phyloP scores from a whole-genome alignment of 164 flowering plant genomes.

The Nymphaea colorata region DNA sequence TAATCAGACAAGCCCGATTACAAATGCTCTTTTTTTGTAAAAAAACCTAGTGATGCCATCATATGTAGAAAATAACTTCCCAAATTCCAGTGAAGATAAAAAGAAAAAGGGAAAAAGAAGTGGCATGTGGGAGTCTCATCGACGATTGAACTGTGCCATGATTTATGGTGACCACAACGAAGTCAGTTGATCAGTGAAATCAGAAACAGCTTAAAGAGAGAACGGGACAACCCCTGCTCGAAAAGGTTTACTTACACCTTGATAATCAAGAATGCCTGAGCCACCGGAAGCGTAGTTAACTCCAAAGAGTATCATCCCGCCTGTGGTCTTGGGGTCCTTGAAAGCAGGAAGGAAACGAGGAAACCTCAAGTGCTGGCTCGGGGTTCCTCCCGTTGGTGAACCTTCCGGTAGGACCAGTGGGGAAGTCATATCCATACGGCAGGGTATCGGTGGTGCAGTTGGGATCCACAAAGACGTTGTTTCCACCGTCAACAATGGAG shows the following conservation, averaged over 20 bases:
- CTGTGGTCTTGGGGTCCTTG: background rate
- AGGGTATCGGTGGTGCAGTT: slow-evolving; percentile 24
- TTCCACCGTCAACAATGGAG: slow-evolving; percentile 3
- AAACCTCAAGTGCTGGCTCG: slow-evolving; percentile 16
- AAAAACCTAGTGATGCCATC: no score
- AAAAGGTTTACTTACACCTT: background rate
- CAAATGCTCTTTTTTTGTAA: no score
- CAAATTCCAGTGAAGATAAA: no score
- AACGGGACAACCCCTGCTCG: no score
- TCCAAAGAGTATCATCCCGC: background rate
- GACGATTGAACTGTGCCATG: no score
- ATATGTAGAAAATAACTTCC: no score
- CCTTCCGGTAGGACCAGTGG: slow-evolving; percentile 34
- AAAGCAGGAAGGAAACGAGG: slow-evolving; percentile 1
- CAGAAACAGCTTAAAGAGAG: no score
- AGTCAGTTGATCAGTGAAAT: no score
- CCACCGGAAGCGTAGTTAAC: slow-evolving; percentile 10
- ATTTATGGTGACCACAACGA: no score
- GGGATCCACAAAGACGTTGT: slow-evolving; percentile 16
- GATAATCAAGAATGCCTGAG: slow-evolving; percentile 4
- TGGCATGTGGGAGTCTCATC: no score
- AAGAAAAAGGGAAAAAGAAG: no score
- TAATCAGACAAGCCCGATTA: no score
- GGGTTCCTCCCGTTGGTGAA: slow-evolving; percentile 45
- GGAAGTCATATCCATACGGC: slow-evolving; percentile 38